phyloP scores from a whole-genome alignment of 768 basidiomycete genomes.

The Boletus tomentosulus region DNA sequence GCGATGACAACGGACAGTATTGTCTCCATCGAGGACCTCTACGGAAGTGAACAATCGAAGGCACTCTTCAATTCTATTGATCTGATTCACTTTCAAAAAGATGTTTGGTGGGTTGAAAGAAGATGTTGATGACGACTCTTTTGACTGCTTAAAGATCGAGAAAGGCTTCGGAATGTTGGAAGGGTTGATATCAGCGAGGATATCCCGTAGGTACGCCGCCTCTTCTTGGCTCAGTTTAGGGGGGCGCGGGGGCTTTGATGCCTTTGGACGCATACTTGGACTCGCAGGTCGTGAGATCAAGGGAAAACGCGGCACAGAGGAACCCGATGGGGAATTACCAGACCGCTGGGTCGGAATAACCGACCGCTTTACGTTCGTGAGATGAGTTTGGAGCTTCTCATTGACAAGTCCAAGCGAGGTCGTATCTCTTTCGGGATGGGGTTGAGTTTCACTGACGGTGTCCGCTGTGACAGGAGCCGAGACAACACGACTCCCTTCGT shows the following conservation, averaged over 20 bases:
- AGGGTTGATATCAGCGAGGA: conserved; percentile 60
- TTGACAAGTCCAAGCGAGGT: conserved; percentile 25
- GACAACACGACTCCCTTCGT: conserved; percentile 8
- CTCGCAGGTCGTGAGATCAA: conserved; percentile 28
- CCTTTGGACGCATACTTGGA: conserved; percentile 33
- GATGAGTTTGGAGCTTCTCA: conserved; percentile 22
- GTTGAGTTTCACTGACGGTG: not conserved
- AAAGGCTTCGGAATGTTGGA: conserved; percentile 43
- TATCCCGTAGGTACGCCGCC: conserved; percentile 60
- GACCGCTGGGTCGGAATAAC: conserved; percentile 18
- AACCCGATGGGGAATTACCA: conserved; percentile 15
- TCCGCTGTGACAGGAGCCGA: conserved; percentile 9
- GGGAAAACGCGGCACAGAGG: conserved; percentile 19
- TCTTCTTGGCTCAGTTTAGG: conserved; percentile 57
- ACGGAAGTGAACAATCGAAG: conserved; percentile 86
- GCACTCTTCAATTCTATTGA: conserved; percentile 56
- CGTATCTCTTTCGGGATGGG: conserved; percentile 15
- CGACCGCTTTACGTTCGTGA: conserved; percentile 25
- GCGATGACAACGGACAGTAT: conserved; percentile 86
- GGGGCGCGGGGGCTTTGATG: conserved; percentile 39
- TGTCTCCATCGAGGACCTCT: conserved; percentile 91
- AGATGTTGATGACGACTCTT: conserved; percentile 19
- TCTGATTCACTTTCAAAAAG: conserved; percentile 28
- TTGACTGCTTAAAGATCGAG: conserved; percentile 43
- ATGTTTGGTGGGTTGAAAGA: conserved; percentile 19